These are phyloP conservation scores for Neurospora sp. DNA, from an alignment of 495 filamentous ascomycete species.

Conservation along the genomic window DNA sequence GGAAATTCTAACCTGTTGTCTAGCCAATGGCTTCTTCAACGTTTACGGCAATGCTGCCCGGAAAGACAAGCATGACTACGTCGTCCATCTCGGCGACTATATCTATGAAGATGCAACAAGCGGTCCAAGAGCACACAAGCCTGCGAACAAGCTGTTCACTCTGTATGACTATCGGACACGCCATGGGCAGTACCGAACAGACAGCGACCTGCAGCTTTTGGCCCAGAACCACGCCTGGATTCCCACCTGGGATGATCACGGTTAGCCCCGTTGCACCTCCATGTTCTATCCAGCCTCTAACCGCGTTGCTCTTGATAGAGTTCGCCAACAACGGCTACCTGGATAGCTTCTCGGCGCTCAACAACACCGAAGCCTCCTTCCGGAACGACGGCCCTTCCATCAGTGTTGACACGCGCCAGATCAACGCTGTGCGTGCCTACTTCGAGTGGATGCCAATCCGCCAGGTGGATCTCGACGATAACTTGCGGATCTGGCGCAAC, in stretches of 20 bases:
- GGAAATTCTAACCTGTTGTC: slow-evolving; percentile 4
- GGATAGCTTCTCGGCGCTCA: slow-evolving; percentile 42
- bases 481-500: slow-evolving; percentile 53
- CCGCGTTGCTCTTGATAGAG: slow-evolving; percentile 22
- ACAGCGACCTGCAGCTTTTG: slow-evolving; percentile 45
- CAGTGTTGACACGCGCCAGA: slow-evolving; percentile 53
- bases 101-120: slow-evolving; percentile 52
- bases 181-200: slow-evolving; percentile 34
- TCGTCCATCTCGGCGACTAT: slow-evolving; percentile 54
- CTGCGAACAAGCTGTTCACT: slow-evolving; percentile 19
- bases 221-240: slow-evolving; percentile 51
- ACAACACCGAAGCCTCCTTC: slow-evolving; percentile 57
- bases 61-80: slow-evolving; percentile 55
- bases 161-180: slow-evolving; percentile 51
- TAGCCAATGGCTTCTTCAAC: slow-evolving; percentile 49
- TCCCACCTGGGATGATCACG: slow-evolving; percentile 58
- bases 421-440: slow-evolving; percentile 58
- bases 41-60: slow-evolving; percentile 54
- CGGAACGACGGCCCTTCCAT: slow-evolving; percentile 44
- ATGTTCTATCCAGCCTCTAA: neutral
- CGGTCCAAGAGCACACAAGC: slow-evolving; percentile 22
- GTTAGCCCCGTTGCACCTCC: slow-evolving; percentile 12
- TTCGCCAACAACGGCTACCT: slow-evolving; percentile 55
- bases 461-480: slow-evolving; percentile 57
- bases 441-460: slow-evolving; percentile 50